phyloP scores from a whole-genome alignment of 2,329 filamentous ascomycete species.

The Pestalotiopsis sp. region DNA sequence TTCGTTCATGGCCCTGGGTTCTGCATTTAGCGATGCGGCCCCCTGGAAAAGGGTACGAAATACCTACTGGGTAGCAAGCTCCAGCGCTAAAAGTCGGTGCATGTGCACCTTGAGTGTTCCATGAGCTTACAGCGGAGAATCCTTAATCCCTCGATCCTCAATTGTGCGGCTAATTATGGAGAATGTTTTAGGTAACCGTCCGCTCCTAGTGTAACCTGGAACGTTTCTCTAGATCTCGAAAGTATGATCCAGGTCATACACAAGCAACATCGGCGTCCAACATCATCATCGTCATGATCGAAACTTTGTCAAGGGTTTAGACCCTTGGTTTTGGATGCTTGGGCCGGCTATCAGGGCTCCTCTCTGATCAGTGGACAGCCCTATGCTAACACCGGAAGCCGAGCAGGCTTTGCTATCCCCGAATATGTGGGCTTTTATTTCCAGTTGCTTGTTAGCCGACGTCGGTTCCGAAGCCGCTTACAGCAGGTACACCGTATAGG shows the following conservation, averaged over 20 bases:
- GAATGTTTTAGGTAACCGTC: not conserved
- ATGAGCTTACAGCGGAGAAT: not conserved
- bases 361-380: not conserved
- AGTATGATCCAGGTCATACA: not conserved
- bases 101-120: not conserved
- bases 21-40: not conserved
- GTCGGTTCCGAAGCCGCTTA: conserved; percentile 14
- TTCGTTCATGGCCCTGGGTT: not conserved
- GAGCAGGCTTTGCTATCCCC: not conserved
- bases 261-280: not conserved
- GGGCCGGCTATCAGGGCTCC: not conserved
- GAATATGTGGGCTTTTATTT: not conserved
- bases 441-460: conserved; percentile 8
- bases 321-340: not conserved
- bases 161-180: not conserved
- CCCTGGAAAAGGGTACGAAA: not conserved
- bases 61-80: not conserved
- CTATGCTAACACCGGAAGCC: not conserved
- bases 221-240: not conserved
- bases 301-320: not conserved
- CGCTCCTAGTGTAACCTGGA: too few species aligned
- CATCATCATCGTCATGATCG: not conserved
- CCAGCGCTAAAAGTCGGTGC: not conserved
- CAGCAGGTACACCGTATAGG: not conserved
- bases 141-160: not conserved